Conservation (phyloP, 2,329 filamentous ascomycete genomes). For the Elsinoe perseae region DNA sequence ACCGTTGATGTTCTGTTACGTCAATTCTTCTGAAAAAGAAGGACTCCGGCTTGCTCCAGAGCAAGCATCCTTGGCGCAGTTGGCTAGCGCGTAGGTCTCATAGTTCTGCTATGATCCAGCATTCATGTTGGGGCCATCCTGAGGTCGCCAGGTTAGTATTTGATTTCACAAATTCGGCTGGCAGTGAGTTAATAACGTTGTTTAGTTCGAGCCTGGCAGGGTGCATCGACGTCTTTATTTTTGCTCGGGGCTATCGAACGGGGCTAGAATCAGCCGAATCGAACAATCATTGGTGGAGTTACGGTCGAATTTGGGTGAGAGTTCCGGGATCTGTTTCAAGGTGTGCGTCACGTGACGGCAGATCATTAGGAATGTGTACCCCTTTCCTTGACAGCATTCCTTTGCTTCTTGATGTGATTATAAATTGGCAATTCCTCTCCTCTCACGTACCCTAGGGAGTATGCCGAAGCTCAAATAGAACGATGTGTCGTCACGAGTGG, state of each 20-base stretch:
- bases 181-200: no score
- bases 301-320: background rate
- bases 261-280: background rate
- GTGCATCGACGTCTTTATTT: background rate
- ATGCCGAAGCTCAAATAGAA: no score
- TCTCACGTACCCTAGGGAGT: no score
- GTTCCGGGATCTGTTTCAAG: background rate
- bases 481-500: no score
- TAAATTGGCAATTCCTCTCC: no score
- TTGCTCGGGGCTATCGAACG: background rate
- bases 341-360: background rate
- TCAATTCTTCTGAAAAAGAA: background rate
- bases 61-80: background rate
- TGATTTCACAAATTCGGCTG: background rate
- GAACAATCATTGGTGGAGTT: background rate
- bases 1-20: background rate
- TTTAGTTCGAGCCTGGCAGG: background rate
- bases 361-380: background rate
- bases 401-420: no score
- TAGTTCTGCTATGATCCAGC: background rate
- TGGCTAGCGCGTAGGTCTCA: slow-evolving; percentile 15
- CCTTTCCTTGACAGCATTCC: no score
- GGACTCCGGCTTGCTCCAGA: background rate
- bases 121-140: background rate
- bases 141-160: slow-evolving; percentile 2